Evolutionary conservation across 2,329 filamentous ascomycete species (phyloP), one percentile per base, ranked within the genome.

Genomic region (Colletotrichum simmondsii): DNA sequence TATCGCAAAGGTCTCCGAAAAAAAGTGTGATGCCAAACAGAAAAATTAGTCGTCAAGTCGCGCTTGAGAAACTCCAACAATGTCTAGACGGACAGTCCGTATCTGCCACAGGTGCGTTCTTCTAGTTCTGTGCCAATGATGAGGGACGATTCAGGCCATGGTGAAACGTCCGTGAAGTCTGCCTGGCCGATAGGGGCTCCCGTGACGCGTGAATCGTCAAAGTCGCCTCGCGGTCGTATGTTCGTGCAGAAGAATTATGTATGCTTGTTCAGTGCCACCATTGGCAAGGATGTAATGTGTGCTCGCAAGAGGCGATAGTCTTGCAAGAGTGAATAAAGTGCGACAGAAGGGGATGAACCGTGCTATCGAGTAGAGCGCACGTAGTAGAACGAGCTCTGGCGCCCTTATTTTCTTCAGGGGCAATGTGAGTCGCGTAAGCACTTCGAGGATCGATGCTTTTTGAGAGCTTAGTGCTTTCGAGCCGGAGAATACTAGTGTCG

Each of bases 41-140:
- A 30, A 65, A 70, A 42, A 72, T 72, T 61, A 72, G 60, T 70
- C 66, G 66, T 72, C 66, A 72, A 70, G 70, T 65, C 66, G 60
- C 66, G 70, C 66, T 65, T 61, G 66, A 72, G 66, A 59, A 70
- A 70, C 66, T 61, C 70, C 66, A 72, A 62, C 60, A 65, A 70
- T 61, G 49, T 70, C 59, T 65, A 61, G 46, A 57, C 28, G n/a
- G 42, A 56, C 60, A 61, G 28, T 30, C n/a, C 26, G 37, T 52
- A 37, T 53, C 37, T 64, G 46, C 60, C 70, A 61, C 42, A 52
- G 64, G 8, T 52, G 70, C 32, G 65, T 35, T 53, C 60, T 57
- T 54, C 57, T 53, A 42, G 24, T 37, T 32, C 61, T 42, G n/a
- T 46, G 26, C 26, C 24, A 35, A 37, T 10, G 60, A 26, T 19